Percentiles rank a stretch among this genome's conserved stretches.
phyloP scores from a whole-genome alignment of 2,329 filamentous ascomycete genomes.

The Lecanicillium sp. region DNA sequence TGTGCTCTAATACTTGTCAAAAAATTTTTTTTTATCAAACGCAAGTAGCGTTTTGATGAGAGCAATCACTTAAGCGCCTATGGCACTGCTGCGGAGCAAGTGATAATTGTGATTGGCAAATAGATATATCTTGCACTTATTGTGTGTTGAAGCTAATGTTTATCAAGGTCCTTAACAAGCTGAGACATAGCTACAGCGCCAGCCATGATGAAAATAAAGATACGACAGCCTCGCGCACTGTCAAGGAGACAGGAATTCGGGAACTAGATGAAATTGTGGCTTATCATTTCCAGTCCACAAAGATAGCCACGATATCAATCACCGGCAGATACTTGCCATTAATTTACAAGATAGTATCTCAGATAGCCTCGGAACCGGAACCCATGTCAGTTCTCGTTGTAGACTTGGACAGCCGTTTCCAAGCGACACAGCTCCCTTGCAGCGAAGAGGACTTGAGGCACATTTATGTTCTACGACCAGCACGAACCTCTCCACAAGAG shows the following conservation, averaged over 20 bases:
- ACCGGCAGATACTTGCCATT: conserved; percentile 46
- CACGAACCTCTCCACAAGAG: conserved; percentile 18
- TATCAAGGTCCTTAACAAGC: too few relatives aligned
- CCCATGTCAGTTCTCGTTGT: conserved; percentile 43
- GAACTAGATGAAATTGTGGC: conserved; percentile 37
- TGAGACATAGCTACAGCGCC: too few relatives aligned
- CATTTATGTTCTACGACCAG: conserved; percentile 39
- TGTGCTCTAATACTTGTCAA: too few relatives aligned
- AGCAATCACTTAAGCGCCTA: too few relatives aligned
- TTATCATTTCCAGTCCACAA: conserved; percentile 39
- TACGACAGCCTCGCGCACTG: conserved; percentile 8
- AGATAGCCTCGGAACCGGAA: conserved; percentile 39
- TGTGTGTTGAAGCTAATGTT: too few relatives aligned
- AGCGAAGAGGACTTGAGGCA: conserved; percentile 34
- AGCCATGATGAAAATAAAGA: not conserved
- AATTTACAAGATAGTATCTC: conserved; percentile 46
- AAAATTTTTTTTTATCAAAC: too few relatives aligned
- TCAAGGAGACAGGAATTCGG: conserved; percentile 30
- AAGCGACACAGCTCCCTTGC: conserved; percentile 37
- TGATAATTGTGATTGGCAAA: too few relatives aligned
- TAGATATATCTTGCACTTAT: too few relatives aligned
- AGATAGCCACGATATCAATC: conserved; percentile 38
- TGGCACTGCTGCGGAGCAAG: too few relatives aligned
- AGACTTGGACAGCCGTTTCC: conserved; percentile 48
- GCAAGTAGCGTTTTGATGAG: too few relatives aligned